Evolutionary conservation across 1,284 basidiomycete species (phyloP).

Genomic region (Ceratobasidium sp.): DNA sequence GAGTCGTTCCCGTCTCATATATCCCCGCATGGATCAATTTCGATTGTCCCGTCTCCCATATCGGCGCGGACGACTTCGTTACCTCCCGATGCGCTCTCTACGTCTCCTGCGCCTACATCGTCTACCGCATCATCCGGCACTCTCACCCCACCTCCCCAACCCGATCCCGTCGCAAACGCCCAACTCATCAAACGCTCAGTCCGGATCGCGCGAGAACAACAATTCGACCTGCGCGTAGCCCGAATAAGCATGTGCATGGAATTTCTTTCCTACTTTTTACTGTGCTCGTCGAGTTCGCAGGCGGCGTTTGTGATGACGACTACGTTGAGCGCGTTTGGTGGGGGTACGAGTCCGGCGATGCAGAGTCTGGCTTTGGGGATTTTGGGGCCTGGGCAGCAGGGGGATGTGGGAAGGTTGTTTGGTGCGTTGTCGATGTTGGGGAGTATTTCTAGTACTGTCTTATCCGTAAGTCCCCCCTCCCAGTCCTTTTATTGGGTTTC

Average conservation of each 20-base stretch:
- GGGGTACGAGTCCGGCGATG: slow-evolving; percentile 72
- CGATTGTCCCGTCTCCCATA: slow-evolving; percentile 50
- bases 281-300: slow-evolving; percentile 62
- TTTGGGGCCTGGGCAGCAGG: slow-evolving; percentile 53
- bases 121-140: too few relatives aligned
- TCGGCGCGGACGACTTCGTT: slow-evolving; percentile 59
- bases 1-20: slow-evolving; percentile 45
- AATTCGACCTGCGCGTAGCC: slow-evolving; percentile 75
- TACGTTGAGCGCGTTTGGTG: slow-evolving; percentile 69
- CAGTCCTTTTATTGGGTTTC: slow-evolving; percentile 30
- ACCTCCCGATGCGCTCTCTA: slow-evolving; percentile 18
- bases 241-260: slow-evolving; percentile 74
- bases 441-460: slow-evolving; percentile 73
- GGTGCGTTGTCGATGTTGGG: slow-evolving; percentile 77
- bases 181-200: slow-evolving; percentile 43
- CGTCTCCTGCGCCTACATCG: background rate
- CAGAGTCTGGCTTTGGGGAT: slow-evolving; percentile 80
- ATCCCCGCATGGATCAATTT: slow-evolving; percentile 49
- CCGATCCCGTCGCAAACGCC: slow-evolving; percentile 46
- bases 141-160: slow-evolving; percentile 63
- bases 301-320: slow-evolving; percentile 68
- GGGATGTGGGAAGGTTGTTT: slow-evolving; percentile 68
- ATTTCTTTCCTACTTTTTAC: slow-evolving; percentile 73
- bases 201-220: slow-evolving; percentile 65
- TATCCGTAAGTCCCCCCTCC: slow-evolving; percentile 67